Conservation (phyloP, 129 eudicot species). For the Erigeron canadensis region DNA sequence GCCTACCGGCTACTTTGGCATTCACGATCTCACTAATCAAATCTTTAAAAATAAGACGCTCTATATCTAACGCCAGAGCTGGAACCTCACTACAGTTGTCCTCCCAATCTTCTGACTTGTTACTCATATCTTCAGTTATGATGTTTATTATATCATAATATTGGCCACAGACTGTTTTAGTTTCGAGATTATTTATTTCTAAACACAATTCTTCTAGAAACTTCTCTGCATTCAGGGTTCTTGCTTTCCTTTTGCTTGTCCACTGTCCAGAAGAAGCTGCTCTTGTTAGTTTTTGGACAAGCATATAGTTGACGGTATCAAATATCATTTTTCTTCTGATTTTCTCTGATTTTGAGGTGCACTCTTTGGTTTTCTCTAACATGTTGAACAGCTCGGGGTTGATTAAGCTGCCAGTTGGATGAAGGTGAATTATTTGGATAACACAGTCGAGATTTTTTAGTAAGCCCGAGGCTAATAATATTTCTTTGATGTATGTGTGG, state of each 20-base stretch:
- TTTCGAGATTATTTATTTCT: constrained; percentile 50
- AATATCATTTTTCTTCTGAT: constrained; percentile 58
- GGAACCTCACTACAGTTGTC: constrained; percentile 48
- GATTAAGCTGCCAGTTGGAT: constrained; percentile 48
- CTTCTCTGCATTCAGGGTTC: constrained; percentile 35
- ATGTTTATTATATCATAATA: constrained; percentile 50
- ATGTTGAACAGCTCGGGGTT: constrained; percentile 68
- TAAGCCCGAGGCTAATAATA: constrained; percentile 59
- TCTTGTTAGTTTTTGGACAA: constrained; percentile 41
- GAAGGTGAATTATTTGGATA: constrained; percentile 40
- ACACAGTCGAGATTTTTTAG: constrained; percentile 37
- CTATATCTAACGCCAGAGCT: constrained; percentile 77
- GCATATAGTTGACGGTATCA: constrained; percentile 67
- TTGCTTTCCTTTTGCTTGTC: constrained; percentile 28
- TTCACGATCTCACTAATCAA: constrained; percentile 65
- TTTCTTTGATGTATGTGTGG: constrained; percentile 53
- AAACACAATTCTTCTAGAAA: constrained; percentile 54
- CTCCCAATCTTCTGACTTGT: constrained; percentile 56
- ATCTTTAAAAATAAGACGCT: constrained; percentile 83
- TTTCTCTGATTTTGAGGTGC: constrained; percentile 44
- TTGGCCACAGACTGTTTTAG: constrained; percentile 27
- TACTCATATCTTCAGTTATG: constrained; percentile 52
- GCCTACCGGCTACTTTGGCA: constrained; percentile 35
- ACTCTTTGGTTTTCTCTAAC: constrained; percentile 60
- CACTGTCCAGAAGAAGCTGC: constrained; percentile 35